A percentile compares a stretch with the other conserved stretches of the same genome.
Evolutionary conservation across 2,329 filamentous ascomycete genomes (phyloP).

Genomic region (Zymoseptoria pseudotritici): DNA sequence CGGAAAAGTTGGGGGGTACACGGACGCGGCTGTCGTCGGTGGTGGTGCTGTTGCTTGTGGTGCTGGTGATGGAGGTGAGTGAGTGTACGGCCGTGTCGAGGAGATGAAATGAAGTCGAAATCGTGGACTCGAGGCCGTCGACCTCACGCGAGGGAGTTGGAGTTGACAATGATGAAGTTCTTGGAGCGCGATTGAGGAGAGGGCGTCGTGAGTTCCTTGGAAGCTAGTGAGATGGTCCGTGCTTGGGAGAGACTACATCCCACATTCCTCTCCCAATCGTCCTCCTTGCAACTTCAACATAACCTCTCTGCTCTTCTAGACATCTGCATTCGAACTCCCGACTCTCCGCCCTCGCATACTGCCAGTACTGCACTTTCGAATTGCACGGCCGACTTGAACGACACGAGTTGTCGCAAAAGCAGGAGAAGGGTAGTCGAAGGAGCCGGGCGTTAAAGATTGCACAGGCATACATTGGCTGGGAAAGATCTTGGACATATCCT

Average conservation of each 20-base stretch:
- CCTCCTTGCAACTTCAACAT: neutral
- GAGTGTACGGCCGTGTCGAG: neutral
- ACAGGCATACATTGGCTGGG: no score
- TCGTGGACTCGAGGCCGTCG: neutral
- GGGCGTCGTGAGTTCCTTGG: neutral
- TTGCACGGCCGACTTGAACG: no score
- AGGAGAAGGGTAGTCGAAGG: no score
- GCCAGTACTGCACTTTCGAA: no score
- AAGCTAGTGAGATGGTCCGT: neutral
- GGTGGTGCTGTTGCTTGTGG: neutral
- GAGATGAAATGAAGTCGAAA: neutral
- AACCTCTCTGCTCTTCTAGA: neutral
- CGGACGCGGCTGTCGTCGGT: neutral
- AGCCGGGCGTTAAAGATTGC: no score
- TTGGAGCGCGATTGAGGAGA: neutral
- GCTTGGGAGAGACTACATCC: neutral
- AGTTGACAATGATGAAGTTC: neutral
- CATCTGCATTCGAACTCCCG: no score
- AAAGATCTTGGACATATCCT: no score
- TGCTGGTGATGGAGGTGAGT: neutral
- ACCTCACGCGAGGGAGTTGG: neutral
- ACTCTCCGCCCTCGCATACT: no score
- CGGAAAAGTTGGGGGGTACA: conserved; percentile 4
- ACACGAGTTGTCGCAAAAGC: no score
- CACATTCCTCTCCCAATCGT: neutral